Percentiles rank a stretch among this genome's conserved stretches.
Conservation (phyloP, 2,329 filamentous ascomycete genomes). For the Aureobasidium sp. region DNA sequence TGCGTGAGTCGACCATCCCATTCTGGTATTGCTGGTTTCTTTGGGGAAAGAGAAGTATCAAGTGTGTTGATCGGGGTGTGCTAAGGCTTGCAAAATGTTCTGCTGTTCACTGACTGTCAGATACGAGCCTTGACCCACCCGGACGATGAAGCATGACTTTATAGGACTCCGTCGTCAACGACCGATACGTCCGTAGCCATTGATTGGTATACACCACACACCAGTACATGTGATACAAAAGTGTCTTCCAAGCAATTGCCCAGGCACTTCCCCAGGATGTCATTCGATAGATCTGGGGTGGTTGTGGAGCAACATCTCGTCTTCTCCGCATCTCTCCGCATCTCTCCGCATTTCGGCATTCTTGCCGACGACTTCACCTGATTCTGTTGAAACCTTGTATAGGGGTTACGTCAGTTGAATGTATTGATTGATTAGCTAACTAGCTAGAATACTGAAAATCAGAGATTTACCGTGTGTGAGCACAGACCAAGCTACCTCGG, state of each 20-base stretch:
- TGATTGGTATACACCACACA: background rate
- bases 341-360: background rate
- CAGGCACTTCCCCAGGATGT: background rate
- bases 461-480: too few species aligned
- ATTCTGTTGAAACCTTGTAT: too few species aligned
- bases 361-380: background rate
- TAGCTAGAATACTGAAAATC: too few species aligned
- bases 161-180: background rate
- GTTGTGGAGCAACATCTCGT: background rate
- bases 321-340: background rate
- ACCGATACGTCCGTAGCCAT: background rate
- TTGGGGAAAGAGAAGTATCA: background rate
- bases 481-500: too few species aligned
- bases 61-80: background rate
- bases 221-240: background rate
- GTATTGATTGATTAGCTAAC: too few species aligned
- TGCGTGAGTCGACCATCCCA: background rate
- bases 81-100: background rate
- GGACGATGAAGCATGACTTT: background rate
- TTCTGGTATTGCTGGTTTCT: background rate
- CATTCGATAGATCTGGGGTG: background rate
- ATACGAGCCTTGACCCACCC: background rate
- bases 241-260: background rate
- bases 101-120: background rate
- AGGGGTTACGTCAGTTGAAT: too few species aligned